Base-by-base conservation (phyloP, 2,329 filamentous ascomycete species). In the Lachnellula willkommii region DNA sequence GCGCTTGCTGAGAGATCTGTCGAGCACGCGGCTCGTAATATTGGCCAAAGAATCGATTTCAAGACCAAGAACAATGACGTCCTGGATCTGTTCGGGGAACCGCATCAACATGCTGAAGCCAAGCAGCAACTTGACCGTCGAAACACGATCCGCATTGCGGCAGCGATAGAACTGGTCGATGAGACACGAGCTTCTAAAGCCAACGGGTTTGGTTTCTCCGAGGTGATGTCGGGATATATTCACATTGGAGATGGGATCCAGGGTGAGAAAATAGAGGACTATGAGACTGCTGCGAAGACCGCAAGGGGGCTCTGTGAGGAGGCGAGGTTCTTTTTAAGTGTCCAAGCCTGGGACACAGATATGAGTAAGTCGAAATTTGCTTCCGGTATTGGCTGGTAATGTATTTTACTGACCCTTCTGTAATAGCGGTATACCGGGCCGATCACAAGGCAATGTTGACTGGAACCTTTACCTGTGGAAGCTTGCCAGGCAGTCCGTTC, bases 1-100 rank as follows among this genome's bases (percentile, higher is more conserved):
- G 85, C 85, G 2, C 75, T 89, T 20, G 84, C 85, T 0, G 85
- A 88, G 69, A 75, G 85, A 9, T 80, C 80, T 0, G 77, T 87
- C 6, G 78, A 81, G 51, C 66, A 75, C 5, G 79, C 79, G 50
- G 74, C 77, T 2, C 64, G 73, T 6, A 63, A 64, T 0, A 71
- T 84, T 26, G 32, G 45, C 1, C 50, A 11, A 8, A 58, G 55
- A 5, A 77, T 85, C 51, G 74, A 77, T 55, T 68, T 70, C 2
- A 70, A 75, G 22, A 71, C 71, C 24, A 80, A 80, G 54, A 74
- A 73, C 58, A 75, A 71, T 14, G 20, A 15, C 1, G 65, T 75
- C 20, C 72, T 85, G 2, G 73, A 85, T 65, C 71, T 85, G 20
- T 82, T 82, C 57, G 79, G 77, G 8, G 68, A 74, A 49, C 83